Evolutionary conservation across 768 basidiomycete species (phyloP), one percentile per base, ranked within the genome.

Genomic region (Boletus sp.): DNA sequence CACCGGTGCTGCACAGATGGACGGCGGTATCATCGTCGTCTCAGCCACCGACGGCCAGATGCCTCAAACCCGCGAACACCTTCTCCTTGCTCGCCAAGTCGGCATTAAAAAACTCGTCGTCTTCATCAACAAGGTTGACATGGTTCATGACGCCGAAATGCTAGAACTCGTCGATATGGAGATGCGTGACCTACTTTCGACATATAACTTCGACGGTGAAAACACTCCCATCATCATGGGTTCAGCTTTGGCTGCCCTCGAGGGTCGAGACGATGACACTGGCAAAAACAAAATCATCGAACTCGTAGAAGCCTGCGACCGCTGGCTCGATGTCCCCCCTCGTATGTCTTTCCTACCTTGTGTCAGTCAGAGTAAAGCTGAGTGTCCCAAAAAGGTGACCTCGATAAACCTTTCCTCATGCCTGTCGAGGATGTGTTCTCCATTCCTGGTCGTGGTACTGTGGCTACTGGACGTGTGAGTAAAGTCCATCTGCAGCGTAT

Each of bases 81-180:
- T 99, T 59, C 88, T 99, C 52, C 86, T 99, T 47, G 96, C 96
- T 65, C 92, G 94, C 68, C 97, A 99, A 78, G 95, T 98, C 62
- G 97, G 97, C 62, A 90, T 99, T 71, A 94, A 95, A 77, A 90
- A 88, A 74, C 85, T 99, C 37, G 94, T 98, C 56, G 97, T 99
- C 63, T 99, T 97, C 81, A 94, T 99, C 75, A 99, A 99, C 89
- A 99, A 99, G 77, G 87, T 99, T 58, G 97, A 99, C 77, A 85
- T 89, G 79, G 90, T 98, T 57, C 84, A 89, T 59, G 97, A 99
- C 81, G 85, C 89, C 6, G 97, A 99, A 81, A 98, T 99, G 94
- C 79, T 98, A 55, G 94, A 97, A 78, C 89, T 99, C 57, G 97
- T 99, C 58, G 97, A 99, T 66, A 98, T 99, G 95, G 97, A 99